phyloP scores from a whole-genome alignment of 805 yeast species.

The Yarrowia divulgata region DNA sequence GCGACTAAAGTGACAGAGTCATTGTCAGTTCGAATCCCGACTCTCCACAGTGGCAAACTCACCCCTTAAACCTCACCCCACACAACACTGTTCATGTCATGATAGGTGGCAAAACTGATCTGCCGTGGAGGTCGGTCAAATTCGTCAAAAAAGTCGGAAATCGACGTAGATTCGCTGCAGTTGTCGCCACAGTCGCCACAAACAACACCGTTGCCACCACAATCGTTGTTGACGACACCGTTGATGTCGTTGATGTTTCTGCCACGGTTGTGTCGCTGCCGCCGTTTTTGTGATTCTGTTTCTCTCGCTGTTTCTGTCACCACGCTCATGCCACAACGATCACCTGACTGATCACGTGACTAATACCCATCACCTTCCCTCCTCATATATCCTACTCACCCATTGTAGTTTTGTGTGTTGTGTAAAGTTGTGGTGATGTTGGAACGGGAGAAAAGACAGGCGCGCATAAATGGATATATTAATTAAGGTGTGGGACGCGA shows the following conservation, averaged over 20 bases:
- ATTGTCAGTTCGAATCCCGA: too few relatives aligned
- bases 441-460: slow-evolving; percentile 1
- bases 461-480: slow-evolving; percentile 8
- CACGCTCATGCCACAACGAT: neutral
- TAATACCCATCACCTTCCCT: neutral
- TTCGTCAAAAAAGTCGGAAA: neutral
- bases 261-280: too few relatives aligned
- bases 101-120: slow-evolving; percentile 5
- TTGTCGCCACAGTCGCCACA: too few relatives aligned
- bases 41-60: too few relatives aligned
- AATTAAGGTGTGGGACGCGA: slow-evolving; percentile 35
- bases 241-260: too few relatives aligned
- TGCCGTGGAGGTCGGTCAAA: neutral
- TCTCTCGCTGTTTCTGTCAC: neutral
- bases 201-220: too few relatives aligned
- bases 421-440: slow-evolving; percentile 40
- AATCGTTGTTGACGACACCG: too few relatives aligned
- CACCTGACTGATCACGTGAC: too few relatives aligned
- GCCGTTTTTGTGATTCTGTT: too few relatives aligned
- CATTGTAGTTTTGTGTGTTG: neutral
- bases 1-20: too few relatives aligned
- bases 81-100: neutral
- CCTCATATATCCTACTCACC: slow-evolving; percentile 5
- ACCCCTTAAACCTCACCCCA: neutral
- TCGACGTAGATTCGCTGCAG: too few relatives aligned